Base-by-base conservation (phyloP, 1,284 basidiomycete genomes). In the Marasmius fiardii region DNA sequence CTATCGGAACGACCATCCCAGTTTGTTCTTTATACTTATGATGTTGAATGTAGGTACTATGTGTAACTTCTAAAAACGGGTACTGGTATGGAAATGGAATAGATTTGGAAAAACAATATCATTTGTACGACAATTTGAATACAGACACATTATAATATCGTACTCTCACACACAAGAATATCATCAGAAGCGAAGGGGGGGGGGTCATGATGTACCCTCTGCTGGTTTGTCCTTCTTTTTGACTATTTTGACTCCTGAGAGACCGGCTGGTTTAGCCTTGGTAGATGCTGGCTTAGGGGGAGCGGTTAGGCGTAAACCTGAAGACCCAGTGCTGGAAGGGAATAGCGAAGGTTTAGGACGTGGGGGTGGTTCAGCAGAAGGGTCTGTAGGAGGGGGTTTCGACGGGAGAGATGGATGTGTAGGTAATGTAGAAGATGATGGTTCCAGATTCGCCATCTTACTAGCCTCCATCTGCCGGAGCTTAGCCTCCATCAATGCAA, bases 401-500 rank as follows among this genome's bases (percentile, higher is more conserved):
- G 70, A 55, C 1, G 82, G 82, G 12, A 85, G 74, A 10, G 83
- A 83, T 0, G 81, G 74, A 53, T 83, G 80, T 18, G 66, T 60
- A 2, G 71, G 63, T 10, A 68, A 57, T 4, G 56, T 54, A 4
- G 62, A 55, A 21, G 53, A 43, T 34, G 53, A 23, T 6, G 51
- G 20, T 18, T 63, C 51, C 33, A 66, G 45, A 12, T 62, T 60
- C 16, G 64, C 59, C 20, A 62, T 55, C 52, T 70, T 67, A 34
- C 68, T 67, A 53, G 74, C 70, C 61, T 85, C 83, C 81, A 97
- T 83, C 60, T 92, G 83, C 8, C 85, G 82, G 20, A 98, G 77
- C 70, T 98, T 98, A 4, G 95, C 95, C 70, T 98, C 96, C 81
- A 98, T 90, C 59, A 90, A 85, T 1, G 94, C 93, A 63, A 98